Evolutionary conservation across 116 monocot genomes (phyloP).

Genomic region (Thalassia testudinum): DNA sequence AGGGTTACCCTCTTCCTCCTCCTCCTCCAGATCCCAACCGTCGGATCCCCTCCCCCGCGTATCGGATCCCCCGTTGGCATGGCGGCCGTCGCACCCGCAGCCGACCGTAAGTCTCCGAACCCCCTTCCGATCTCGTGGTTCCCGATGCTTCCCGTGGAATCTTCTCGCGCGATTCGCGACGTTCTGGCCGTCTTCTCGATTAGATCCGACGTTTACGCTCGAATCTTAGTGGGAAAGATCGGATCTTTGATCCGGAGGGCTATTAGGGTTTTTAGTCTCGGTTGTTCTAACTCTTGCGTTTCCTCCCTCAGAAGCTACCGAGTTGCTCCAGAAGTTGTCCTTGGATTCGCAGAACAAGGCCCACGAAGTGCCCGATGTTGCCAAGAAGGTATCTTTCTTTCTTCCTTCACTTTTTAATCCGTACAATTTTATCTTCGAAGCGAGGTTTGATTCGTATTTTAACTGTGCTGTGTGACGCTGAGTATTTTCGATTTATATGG

Average conservation of each 20-base stretch:
- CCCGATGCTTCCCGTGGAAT: neutral
- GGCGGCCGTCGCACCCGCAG: slow-evolving; percentile 38
- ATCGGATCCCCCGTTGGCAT: slow-evolving; percentile 9
- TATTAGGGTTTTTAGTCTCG: neutral
- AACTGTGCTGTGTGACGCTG: no score
- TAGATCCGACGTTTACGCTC: neutral
- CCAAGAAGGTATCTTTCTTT: slow-evolving; percentile 33
- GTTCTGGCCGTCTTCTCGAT: neutral
- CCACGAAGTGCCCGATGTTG: slow-evolving; percentile 29
- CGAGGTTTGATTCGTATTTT: no score
- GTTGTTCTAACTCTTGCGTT: neutral
- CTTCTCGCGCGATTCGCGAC: neutral
- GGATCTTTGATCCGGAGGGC: neutral
- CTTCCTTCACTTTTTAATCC: neutral
- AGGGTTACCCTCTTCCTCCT: slow-evolving; percentile 7
- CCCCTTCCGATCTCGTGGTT: slow-evolving; percentile 1
- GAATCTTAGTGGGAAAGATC: neutral
- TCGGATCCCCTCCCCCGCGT: neutral
- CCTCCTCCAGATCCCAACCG: neutral
- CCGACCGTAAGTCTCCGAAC: slow-evolving; percentile 26
- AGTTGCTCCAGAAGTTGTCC: slow-evolving; percentile 54
- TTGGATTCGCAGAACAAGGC: slow-evolving; percentile 49
- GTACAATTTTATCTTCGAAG: neutral
- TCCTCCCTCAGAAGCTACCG: slow-evolving; percentile 31
- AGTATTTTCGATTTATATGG: no score